Evolutionary conservation across 2,329 filamentous ascomycete genomes (phyloP), one percentile per base, ranked within the genome.

Genomic region (Helicocarpus griseus): DNA sequence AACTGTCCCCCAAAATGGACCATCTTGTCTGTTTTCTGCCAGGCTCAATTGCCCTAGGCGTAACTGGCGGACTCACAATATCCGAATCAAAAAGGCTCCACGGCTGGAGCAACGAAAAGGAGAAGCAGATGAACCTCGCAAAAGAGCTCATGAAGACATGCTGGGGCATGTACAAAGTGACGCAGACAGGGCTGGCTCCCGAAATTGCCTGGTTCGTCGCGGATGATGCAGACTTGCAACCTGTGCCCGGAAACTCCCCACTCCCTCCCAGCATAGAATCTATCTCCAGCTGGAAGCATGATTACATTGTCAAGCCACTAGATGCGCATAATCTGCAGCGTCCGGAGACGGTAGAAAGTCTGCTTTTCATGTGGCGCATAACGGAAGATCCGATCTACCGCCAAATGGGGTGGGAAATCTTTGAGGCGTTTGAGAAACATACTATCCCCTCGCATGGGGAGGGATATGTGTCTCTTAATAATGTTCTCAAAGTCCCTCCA

Each of bases 371-470:
- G 89, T 98, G 90, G 86, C 85, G 93, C 55, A 94, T 98, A 67
- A 98, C 93, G 0, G 88, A 87, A 22, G 90, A 98, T 55, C 75
- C 80, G 36, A 85, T 82, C 58, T 98, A 98, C 69, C 81, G 93
- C 24, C 83, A 96, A 62, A 97, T 91, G 91, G 93, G 93, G 11
- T 98, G 93, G 93, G 85, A 95, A 60, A 98, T 98, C 84, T 98
- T 98, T 73, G 83, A 88, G 66, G 83, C 85, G 0, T 98, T 98
- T 65, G 77, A 91, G 69, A 85, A 89, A 62, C 79, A 95, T 68
- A 95, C 88, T 0, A 38, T 26, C 14, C 47, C 31, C 35, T n/a
- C 33, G 58, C 58, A 31, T 62, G 65, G 71, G 38, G 61, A 65
- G 43, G 90, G 89, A 0, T 97, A 94, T 65, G 89, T 87, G 0